Percentiles rank a stretch among this genome's conserved stretches.
phyloP scores from a whole-genome alignment of 306 rosid genomes.

The Inga laurina region DNA sequence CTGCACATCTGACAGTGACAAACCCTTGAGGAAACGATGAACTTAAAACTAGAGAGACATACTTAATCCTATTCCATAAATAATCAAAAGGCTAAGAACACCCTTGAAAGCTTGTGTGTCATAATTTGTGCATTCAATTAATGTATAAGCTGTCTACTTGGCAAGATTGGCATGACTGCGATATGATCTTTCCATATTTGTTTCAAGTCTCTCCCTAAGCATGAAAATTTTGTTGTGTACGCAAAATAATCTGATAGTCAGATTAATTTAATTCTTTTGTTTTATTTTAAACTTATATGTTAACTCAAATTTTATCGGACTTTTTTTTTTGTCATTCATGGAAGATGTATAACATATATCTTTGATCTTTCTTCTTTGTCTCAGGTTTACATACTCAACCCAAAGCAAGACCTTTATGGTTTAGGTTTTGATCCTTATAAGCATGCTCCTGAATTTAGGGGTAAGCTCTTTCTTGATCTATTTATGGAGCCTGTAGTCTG shows the following conservation, averaged over 20 bases:
- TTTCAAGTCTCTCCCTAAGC: neutral
- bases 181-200: neutral
- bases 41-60: neutral
- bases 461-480: slow-evolving; percentile 44
- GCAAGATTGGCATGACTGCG: neutral
- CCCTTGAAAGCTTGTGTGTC: neutral
- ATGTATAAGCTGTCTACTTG: neutral
- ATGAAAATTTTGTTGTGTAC: neutral
- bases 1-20: slow-evolving; percentile 8
- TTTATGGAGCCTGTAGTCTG: slow-evolving; percentile 14
- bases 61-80: neutral
- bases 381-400: slow-evolving; percentile 73
- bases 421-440: slow-evolving; percentile 97
- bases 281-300: slow-evolving; percentile 8
- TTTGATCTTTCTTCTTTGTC: slow-evolving; percentile 28
- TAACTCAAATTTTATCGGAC: slow-evolving; percentile 19
- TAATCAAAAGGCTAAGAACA: neutral
- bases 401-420: slow-evolving; percentile 91
- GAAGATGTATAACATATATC: slow-evolving; percentile 14
- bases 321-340: slow-evolving; percentile 1
- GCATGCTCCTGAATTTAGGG: slow-evolving; percentile 98
- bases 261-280: neutral
- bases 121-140: neutral
- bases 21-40: neutral
- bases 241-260: neutral